Base-by-base conservation (phyloP, 768 basidiomycete genomes). In the Rhodotorula graminis region DNA sequence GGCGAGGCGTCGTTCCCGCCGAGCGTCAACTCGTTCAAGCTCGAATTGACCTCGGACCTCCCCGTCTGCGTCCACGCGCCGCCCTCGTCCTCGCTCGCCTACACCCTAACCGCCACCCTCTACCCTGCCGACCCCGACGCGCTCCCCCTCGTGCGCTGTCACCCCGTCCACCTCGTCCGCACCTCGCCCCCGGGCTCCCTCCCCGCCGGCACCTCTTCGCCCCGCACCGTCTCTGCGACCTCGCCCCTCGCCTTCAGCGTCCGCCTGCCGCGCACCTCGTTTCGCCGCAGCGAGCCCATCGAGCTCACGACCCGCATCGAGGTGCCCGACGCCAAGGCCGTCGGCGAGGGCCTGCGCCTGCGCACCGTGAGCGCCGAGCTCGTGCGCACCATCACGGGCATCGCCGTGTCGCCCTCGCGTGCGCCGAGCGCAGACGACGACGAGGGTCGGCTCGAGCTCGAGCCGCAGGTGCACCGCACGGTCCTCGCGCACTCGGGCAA, bases 331-430 rank as follows among this genome's bases (percentile, higher is more conserved):
- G 84, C 85, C 40, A 86, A 88, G 66, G 83, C 88, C 29, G 87
- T 93, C 29, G 86, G 88, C 58, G 85, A 84, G 40, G 91, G 90
- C 3, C 80, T 93, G 49, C 83, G 90, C 67, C 85, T 95, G 44
- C 85, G 92, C 31, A 94, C 92, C 75, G 83, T 94, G 75, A 88
- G 87, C 75, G 86, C 87, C 9, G 92, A 93, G 81, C 87, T 95
- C 44, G 84, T 91, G 47, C 85, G 90, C n/a, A 71, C 70, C 3
- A 75, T 81, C n/a, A 60, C 40, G 25, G 60, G 75, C 50, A 23
- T 19, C 47, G 14, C 6, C 40, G 19, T 10, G 23, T 56, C 59
- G 40, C 57, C n/a, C 27, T 40, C 18, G 49, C 16, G 8, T 15
- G 18, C 21, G 5, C 44, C 61, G 33, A 19, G 49, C 25, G 44